phyloP scores from a whole-genome alignment of 2,329 filamentous ascomycete species.

The Bretziella fagacearum region DNA sequence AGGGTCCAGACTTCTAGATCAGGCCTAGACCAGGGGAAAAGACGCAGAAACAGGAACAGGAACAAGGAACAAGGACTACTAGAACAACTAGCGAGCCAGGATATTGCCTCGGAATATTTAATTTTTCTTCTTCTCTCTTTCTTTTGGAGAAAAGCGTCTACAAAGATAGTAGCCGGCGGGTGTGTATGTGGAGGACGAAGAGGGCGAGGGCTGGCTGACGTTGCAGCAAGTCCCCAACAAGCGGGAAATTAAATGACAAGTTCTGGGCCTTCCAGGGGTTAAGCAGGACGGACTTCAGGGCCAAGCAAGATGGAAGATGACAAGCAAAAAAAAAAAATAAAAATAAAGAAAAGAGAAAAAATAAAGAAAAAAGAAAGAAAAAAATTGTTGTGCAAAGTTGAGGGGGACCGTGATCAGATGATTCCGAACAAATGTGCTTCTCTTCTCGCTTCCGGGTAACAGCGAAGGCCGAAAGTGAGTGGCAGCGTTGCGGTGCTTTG shows the following conservation, averaged over 20 bases:
- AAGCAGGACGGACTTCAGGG: not conserved
- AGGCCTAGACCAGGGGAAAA: slow-evolving; percentile 6
- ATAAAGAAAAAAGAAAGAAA: too few relatives aligned
- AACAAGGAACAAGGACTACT: not conserved
- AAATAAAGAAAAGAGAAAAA: too few relatives aligned
- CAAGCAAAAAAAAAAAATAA: not conserved
- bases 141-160: not conserved
- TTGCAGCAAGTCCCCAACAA: slow-evolving; percentile 4
- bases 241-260: slow-evolving; percentile 14
- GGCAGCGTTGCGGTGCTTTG: too few relatives aligned
- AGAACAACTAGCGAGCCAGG: not conserved
- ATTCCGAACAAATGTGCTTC: too few relatives aligned
- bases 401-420: too few relatives aligned
- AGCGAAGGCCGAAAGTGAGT: too few relatives aligned
- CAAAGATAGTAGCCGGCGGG: not conserved
- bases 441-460: too few relatives aligned
- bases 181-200: not conserved
- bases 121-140: not conserved
- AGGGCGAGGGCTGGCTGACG: not conserved
- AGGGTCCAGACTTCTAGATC: not conserved
- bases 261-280: slow-evolving; percentile 9
- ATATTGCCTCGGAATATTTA: not conserved
- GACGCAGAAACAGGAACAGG: slow-evolving; percentile 3
- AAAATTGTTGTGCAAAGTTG: too few relatives aligned
- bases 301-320: not conserved